Evolutionary conservation across 2,329 filamentous ascomycete genomes (phyloP).

Genomic region (Paraconiothyrium sp.): DNA sequence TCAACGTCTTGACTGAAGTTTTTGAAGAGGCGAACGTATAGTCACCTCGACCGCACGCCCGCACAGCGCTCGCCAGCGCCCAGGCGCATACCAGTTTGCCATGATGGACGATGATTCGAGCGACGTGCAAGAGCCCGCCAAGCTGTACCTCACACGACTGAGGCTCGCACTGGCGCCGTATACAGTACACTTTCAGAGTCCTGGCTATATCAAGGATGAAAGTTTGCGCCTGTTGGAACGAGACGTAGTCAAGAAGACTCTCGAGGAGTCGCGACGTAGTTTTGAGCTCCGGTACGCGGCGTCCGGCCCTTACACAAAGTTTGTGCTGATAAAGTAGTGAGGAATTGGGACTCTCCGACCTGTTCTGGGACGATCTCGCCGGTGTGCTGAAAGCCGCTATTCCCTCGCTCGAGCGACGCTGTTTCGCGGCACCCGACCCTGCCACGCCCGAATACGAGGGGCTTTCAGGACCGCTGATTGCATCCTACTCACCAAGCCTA

Average conservation of each 20-base stretch:
- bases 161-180: constrained; percentile 59
- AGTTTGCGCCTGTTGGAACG: constrained; percentile 66
- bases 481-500: constrained; percentile 65
- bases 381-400: constrained; percentile 67
- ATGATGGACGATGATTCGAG: constrained; percentile 25
- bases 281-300: constrained; percentile 60
- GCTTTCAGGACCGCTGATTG: constrained; percentile 69
- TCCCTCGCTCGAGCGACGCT: constrained; percentile 68
- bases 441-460: constrained; percentile 65
- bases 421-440: constrained; percentile 68
- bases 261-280: constrained; percentile 66
- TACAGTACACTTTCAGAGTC: constrained; percentile 67
- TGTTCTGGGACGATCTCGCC: constrained; percentile 69
- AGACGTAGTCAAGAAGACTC: constrained; percentile 65
- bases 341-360: constrained; percentile 64
- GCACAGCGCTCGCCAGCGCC: neutral
- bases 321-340: constrained; percentile 52
- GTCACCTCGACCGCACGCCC: neutral
- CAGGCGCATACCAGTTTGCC: constrained; percentile 8
- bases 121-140: constrained; percentile 28
- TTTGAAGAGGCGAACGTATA: neutral
- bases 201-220: constrained; percentile 67
- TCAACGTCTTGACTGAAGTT: neutral
- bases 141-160: constrained; percentile 55
- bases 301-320: neutral